Conservation (phyloP, 768 basidiomycete species). For the Naematelia encephala region DNA sequence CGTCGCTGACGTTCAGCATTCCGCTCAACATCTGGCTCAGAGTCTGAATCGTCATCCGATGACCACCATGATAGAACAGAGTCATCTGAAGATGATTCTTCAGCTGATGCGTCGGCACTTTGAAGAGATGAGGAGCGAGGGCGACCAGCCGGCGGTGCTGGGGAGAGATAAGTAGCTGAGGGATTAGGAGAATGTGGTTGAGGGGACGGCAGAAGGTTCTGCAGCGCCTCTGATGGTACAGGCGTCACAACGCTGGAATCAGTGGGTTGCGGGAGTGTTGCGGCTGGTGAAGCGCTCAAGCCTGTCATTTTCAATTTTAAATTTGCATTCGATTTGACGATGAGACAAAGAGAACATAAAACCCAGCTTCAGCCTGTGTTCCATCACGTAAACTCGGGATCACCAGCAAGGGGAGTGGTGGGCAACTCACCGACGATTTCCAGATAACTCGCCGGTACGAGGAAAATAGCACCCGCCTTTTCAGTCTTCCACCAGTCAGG, state of each 20-base stretch:
- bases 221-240: not conserved
- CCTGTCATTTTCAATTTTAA: not conserved
- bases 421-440: conserved; percentile 85
- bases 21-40: conserved; percentile 54
- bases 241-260: not conserved
- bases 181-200: not conserved
- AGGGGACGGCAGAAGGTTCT: not conserved
- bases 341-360: conserved; percentile 52
- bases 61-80: conserved; percentile 54
- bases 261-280: not conserved
- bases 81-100: conserved; percentile 50
- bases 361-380: conserved; percentile 70
- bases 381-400: conserved; percentile 58
- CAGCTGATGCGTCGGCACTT: conserved; percentile 27
- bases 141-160: conserved; percentile 6
- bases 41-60: conserved; percentile 52
- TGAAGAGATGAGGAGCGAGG: conserved; percentile 18
- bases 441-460: conserved; percentile 88
- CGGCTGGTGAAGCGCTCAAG: not conserved
- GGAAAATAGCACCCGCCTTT: conserved; percentile 74
- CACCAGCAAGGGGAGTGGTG: conserved; percentile 11
- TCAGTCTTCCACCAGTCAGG: conserved; percentile 97
- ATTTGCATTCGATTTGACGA: conserved; percentile 14
- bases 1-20: conserved; percentile 60
- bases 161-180: conserved; percentile 2